phyloP scores from a whole-genome alignment of 495 filamentous ascomycete species.

The Aspergillus taichungensis region DNA sequence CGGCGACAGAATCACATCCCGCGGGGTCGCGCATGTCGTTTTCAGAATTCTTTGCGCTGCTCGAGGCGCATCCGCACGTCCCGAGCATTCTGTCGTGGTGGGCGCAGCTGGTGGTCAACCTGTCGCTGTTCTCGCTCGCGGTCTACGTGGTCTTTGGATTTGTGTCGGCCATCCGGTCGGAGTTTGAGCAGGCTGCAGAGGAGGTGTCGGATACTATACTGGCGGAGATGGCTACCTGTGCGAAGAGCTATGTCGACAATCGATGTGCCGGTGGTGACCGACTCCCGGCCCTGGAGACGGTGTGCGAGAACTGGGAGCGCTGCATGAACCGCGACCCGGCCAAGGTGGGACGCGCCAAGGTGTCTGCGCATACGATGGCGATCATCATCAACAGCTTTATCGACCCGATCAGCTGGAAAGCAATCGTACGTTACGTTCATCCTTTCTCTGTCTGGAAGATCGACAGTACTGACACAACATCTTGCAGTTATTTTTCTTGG shows the following conservation, averaged over 20 bases:
- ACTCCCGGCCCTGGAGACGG: constrained; percentile 60
- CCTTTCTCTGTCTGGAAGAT: neutral
- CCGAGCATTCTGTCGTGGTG: constrained; percentile 81
- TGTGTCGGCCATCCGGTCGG: constrained; percentile 59
- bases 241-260: constrained; percentile 62
- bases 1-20: too few species aligned
- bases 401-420: constrained; percentile 64
- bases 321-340: constrained; percentile 77
- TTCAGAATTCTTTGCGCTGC: constrained; percentile 51
- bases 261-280: constrained; percentile 52
- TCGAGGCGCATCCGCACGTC: constrained; percentile 75
- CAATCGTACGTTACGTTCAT: constrained; percentile 43
- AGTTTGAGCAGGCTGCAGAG: constrained; percentile 64
- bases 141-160: constrained; percentile 66
- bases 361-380: constrained; percentile 70
- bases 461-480: constrained; percentile 8
- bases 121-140: constrained; percentile 55
- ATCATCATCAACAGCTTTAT: constrained; percentile 69
- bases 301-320: constrained; percentile 69
- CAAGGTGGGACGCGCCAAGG: constrained; percentile 54
- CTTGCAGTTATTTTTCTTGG: constrained; percentile 32
- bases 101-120: constrained; percentile 71
- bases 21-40: constrained; percentile 28
- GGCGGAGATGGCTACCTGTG: constrained; percentile 63
- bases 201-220: constrained; percentile 55